These are phyloP conservation scores for Ogataea nonfermentans DNA, from an alignment of 805 yeast genomes.

Conservation along the genomic window DNA sequence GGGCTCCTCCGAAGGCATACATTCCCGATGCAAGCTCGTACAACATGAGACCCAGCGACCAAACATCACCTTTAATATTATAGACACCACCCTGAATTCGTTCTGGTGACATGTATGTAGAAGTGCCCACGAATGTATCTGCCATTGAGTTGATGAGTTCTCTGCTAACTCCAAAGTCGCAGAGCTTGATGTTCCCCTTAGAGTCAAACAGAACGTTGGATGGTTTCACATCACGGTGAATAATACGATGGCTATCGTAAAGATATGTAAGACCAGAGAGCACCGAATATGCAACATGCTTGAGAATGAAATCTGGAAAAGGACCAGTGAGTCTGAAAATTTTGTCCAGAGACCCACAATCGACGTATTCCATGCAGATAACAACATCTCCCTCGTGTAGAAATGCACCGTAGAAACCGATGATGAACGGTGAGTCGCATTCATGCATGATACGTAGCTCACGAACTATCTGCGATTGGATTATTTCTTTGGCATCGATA, in stretches of 20 bases:
- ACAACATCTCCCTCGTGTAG: slow-evolving; percentile 72
- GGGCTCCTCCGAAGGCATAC: slow-evolving; percentile 69
- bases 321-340: slow-evolving; percentile 61
- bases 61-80: slow-evolving; percentile 93
- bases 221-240: slow-evolving; percentile 96
- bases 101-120: slow-evolving; percentile 97
- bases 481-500: slow-evolving; percentile 74
- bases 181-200: slow-evolving; percentile 81
- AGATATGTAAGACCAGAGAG: slow-evolving; percentile 78
- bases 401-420: slow-evolving; percentile 90
- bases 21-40: slow-evolving; percentile 85
- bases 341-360: slow-evolving; percentile 88
- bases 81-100: slow-evolving; percentile 93
- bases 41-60: slow-evolving; percentile 93
- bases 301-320: slow-evolving; percentile 64
- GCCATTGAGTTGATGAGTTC: slow-evolving; percentile 92
- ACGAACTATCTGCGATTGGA: slow-evolving; percentile 79
- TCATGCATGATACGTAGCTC: slow-evolving; percentile 90
- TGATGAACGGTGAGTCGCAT: slow-evolving; percentile 78
- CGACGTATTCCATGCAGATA: slow-evolving; percentile 94
- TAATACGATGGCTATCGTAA: slow-evolving; percentile 80
- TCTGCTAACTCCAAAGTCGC: slow-evolving; percentile 96
- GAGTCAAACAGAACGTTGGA: slow-evolving; percentile 87
- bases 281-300: slow-evolving; percentile 73
- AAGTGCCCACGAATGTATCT: slow-evolving; percentile 97